Base-by-base conservation (phyloP, 2,329 filamentous ascomycete species). In the Hypoxylon sp. region DNA sequence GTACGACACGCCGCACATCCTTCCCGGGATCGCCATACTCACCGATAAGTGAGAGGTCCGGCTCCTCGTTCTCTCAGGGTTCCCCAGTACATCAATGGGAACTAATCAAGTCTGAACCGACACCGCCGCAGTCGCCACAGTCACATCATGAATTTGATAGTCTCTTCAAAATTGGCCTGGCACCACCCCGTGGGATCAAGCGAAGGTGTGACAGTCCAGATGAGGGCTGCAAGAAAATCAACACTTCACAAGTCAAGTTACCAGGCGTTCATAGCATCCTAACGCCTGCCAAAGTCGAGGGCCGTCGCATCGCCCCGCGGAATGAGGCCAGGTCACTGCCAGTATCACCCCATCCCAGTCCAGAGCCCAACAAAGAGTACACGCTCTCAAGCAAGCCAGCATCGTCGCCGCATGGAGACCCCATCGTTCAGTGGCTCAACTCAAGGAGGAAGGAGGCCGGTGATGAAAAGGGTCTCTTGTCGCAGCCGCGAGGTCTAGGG, bases 361-460 rank as follows among this genome's bases (percentile, higher is more conserved):
- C 63, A 12, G 61, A 60, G 12, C 60, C 51, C 2, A 51, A 29
- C 7, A 51, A 50, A 4, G 52, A 51, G 5, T 52, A 57, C 15
- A 25, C 31, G 9, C 36, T 36, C 25, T 55, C 51, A 1, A 36
- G 21, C 11, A 47, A 37, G 9, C 26, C 53, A 8, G 47, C 34
- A 17, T 5, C 31, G 3, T 41, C 41, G 13, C 11, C 29, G 3
- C 12, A 23, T 1, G 34, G 51, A 7, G 65, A 67, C 26, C 55
- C 60, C 2, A 64, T 67, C 30, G 56, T 56, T 4, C 45, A 44
- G 12, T 57, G 51, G n/a, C 63, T 67, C 19, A 67, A 67, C 48
- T 12, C 20, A 3, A 40, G 58, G 13, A 62, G 63, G 17, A 50
- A 15, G 11, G 31, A 48, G 26, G 46, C 51, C 7, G 51, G 60